Percentiles rank a stretch among this genome's conserved stretches.
Conservation (phyloP, 2,329 filamentous ascomycete species). For the Parascedosporium putredinis region DNA sequence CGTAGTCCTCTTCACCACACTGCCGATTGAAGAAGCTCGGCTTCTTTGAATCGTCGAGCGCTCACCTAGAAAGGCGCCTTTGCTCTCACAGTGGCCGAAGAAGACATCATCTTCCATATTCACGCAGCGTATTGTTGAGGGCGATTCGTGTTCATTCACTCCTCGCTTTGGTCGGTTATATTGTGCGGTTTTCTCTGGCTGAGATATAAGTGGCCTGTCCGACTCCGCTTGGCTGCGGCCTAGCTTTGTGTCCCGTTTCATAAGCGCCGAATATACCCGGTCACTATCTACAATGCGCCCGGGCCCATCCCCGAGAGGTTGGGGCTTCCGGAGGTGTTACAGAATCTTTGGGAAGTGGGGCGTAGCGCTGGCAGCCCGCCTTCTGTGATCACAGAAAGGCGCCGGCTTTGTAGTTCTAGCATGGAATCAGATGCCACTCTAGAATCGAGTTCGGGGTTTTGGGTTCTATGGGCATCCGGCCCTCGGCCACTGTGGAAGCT, state of each 20-base stretch:
- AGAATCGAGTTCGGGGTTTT: too few relatives aligned
- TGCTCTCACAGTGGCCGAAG: neutral
- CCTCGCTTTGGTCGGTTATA: neutral
- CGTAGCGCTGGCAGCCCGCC: slow-evolving; percentile 27
- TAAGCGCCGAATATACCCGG: slow-evolving; percentile 53
- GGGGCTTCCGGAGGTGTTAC: neutral
- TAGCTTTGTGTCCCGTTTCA: slow-evolving; percentile 44
- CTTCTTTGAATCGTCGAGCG: neutral
- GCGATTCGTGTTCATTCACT: neutral
- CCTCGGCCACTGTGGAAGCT: slow-evolving; percentile 30
- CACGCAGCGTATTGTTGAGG: slow-evolving; percentile 18
- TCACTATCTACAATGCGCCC: slow-evolving; percentile 37
- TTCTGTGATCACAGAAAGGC: slow-evolving; percentile 56
- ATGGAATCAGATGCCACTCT: slow-evolving; percentile 20
- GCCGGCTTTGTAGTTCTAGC: slow-evolving; percentile 40
- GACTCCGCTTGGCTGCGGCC: slow-evolving; percentile 22
- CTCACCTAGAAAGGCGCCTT: neutral
- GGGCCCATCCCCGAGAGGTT: neutral
- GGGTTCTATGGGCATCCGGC: slow-evolving; percentile 51
- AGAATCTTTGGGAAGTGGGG: neutral
- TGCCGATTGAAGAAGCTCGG: slow-evolving; percentile 3
- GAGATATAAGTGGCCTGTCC: neutral
- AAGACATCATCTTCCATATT: slow-evolving; percentile 11
- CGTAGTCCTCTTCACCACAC: neutral
- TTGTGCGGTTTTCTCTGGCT: slow-evolving; percentile 12